A percentile compares a stretch with the other conserved stretches of the same genome.
Conservation (phyloP, 495 filamentous ascomycete species). For the Neurospora tetraspora region DNA sequence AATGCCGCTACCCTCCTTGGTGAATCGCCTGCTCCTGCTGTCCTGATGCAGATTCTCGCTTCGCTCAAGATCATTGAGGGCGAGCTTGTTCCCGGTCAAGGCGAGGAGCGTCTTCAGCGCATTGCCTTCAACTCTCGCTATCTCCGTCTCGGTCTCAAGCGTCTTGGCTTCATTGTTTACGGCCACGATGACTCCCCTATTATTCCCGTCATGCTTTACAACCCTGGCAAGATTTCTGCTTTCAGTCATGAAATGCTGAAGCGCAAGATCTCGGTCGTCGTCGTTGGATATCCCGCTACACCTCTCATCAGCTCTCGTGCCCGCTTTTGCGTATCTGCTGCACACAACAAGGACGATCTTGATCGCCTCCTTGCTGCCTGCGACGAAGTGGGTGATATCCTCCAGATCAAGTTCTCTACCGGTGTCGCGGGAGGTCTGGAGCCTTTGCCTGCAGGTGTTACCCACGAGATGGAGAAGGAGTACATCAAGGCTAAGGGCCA, state of each 20-base stretch:
- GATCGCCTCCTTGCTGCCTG: slow-evolving; percentile 84
- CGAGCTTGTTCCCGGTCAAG: slow-evolving; percentile 80
- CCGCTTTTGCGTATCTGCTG: slow-evolving; percentile 89
- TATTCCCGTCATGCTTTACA: slow-evolving; percentile 86
- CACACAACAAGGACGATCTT: slow-evolving; percentile 96
- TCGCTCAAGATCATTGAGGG: slow-evolving; percentile 81
- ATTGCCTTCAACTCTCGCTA: slow-evolving; percentile 98
- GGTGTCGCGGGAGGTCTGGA: slow-evolving; percentile 82
- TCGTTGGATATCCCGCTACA: slow-evolving; percentile 97
- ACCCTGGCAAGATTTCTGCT: slow-evolving; percentile 94
- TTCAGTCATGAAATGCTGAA: slow-evolving; percentile 98
- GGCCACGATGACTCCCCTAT: slow-evolving; percentile 98
- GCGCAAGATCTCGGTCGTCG: slow-evolving; percentile 95
- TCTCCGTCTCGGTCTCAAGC: slow-evolving; percentile 90
- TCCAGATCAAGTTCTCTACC: slow-evolving; percentile 93
- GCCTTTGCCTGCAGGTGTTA: slow-evolving; percentile 57
- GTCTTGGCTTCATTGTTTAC: slow-evolving; percentile 91
- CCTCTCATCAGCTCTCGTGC: slow-evolving; percentile 89
- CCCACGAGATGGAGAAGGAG: slow-evolving; percentile 61
- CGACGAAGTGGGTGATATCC: slow-evolving; percentile 81
- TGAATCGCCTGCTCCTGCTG: slow-evolving; percentile 77
- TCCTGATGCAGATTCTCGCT: slow-evolving; percentile 78
- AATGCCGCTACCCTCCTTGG: slow-evolving; percentile 84
- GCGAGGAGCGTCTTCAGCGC: slow-evolving; percentile 89
- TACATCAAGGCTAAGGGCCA: slow-evolving; percentile 50